Base-by-base conservation (phyloP, 306 rosid species). In the Castanea mollissima region DNA sequence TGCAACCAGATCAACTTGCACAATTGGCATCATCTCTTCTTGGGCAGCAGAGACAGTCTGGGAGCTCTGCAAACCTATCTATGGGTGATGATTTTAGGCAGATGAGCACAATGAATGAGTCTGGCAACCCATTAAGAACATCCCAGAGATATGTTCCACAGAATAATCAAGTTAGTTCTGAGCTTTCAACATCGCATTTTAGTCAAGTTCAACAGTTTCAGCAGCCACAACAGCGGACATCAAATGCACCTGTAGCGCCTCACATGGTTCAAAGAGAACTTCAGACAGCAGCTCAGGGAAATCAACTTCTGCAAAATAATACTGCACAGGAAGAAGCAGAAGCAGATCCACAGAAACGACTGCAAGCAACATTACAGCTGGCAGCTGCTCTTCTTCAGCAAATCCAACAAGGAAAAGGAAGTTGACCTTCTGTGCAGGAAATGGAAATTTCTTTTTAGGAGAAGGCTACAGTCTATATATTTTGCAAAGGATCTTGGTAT, bases 381-480 rank as follows among this genome's bases (percentile, higher is more conserved):
- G 99, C 99, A 9, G 94, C 99, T 63, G 93, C 89, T 80, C 97
- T 95, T 86, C 98, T 95, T 79, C 93, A 91, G 85, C 96, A 93
- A 87, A 90, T 93, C 82, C 99, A 93, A 78, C 94, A 93, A 83
- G 97, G 94, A 62, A 91, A 93, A 79, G 85, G 88, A 88, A 91
- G 83, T 87, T 95, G 82, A 89, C 21, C 54, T 25, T 0, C 16
- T 41, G 21, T 31, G 71, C 44, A 7, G 34, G 73, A 71, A 56
- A 67, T 21, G 4, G 16, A 67, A 18, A 6, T 31, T 34, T 16
- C 3, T 32, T 32, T 16, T 12, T 67, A 49, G 14, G 54, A 3
- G 54, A 49, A 49, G 54, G 14, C 54, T 49, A 49, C 54, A 49
- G 54, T 41, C 46, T 41, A 41, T 41, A 58, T n/a, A 58, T 7